Conservation (phyloP, 2,329 filamentous ascomycete genomes). For the Exophiala mesophila region DNA sequence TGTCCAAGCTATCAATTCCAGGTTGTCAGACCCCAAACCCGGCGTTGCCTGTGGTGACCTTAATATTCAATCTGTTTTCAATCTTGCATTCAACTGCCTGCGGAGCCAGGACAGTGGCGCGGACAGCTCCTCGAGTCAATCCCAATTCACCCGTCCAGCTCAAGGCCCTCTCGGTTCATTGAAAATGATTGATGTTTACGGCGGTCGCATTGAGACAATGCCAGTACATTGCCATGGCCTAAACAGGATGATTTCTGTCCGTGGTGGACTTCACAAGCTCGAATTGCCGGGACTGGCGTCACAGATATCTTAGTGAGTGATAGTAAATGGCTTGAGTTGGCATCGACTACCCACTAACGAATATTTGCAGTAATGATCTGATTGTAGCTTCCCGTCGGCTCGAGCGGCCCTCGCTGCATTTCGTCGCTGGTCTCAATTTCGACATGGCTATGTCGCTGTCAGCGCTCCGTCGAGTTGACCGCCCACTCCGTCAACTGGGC, state of each 20-base stretch:
- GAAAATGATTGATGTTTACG: constrained; percentile 8
- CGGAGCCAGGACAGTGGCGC: neutral
- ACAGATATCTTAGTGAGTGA: constrained; percentile 11
- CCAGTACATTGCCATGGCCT: constrained; percentile 23
- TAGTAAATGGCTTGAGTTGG: neutral
- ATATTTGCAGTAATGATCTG: constrained; percentile 11
- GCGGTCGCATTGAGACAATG: constrained; percentile 8
- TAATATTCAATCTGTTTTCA: neutral
- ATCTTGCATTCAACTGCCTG: neutral
- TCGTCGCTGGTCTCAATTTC: constrained; percentile 7
- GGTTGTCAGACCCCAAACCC: neutral
- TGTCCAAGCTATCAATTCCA: neutral
- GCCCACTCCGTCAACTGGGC: constrained; percentile 10
- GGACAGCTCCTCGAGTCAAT: neutral
- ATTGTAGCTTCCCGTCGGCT: constrained; percentile 9
- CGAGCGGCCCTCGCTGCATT: constrained; percentile 2
- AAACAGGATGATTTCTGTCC: constrained; percentile 21
- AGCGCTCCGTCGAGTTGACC: neutral
- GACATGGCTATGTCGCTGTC: constrained; percentile 2
- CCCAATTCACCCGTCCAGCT: neutral
- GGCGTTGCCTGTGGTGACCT: neutral
- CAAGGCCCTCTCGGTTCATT: constrained; percentile 12
- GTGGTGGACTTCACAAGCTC: constrained; percentile 20
- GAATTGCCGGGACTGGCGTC: constrained; percentile 8
- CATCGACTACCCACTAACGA: too few species aligned